These are phyloP conservation scores for Paraphoma sp. DNA, from an alignment of 2,329 filamentous ascomycete species.

Conservation along the genomic window DNA sequence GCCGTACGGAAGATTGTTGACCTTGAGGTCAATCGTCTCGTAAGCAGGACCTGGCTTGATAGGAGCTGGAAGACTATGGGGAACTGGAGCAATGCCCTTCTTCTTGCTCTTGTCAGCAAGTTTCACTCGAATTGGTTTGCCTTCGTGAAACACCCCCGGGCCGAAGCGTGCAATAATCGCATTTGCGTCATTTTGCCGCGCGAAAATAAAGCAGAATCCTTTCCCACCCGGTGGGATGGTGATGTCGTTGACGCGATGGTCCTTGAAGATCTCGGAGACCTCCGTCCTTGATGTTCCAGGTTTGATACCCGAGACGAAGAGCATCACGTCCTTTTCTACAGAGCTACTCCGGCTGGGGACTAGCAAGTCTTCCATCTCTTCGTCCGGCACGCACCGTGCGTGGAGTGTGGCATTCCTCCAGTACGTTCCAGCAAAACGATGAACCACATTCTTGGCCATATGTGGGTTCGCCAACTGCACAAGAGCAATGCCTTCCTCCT, in stretches of 20 bases:
- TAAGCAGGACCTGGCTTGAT: neutral
- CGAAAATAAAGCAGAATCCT: neutral
- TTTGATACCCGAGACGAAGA: neutral
- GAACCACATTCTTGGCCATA: neutral
- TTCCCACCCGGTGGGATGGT: neutral
- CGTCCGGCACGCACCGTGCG: neutral
- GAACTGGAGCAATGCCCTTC: neutral
- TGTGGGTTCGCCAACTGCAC: neutral
- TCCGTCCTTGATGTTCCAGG: neutral
- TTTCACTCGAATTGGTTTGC: neutral
- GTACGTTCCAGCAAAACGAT: neutral
- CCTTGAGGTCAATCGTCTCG: neutral
- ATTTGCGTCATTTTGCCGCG: neutral
- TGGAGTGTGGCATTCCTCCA: neutral
- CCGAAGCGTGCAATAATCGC: neutral
- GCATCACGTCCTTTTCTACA: neutral
- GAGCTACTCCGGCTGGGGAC: neutral
- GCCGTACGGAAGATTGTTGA: neutral
- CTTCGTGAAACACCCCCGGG: neutral
- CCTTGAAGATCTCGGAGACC: neutral
- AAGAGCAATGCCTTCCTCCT: neutral
- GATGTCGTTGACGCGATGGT: neutral
- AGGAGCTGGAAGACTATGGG: neutral
- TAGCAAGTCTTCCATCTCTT: neutral
- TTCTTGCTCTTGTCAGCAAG: neutral